These are phyloP conservation scores for Aspergillus fumigatus DNA, from an alignment of 2,329 filamentous ascomycete species.

Conservation along the genomic window DNA sequence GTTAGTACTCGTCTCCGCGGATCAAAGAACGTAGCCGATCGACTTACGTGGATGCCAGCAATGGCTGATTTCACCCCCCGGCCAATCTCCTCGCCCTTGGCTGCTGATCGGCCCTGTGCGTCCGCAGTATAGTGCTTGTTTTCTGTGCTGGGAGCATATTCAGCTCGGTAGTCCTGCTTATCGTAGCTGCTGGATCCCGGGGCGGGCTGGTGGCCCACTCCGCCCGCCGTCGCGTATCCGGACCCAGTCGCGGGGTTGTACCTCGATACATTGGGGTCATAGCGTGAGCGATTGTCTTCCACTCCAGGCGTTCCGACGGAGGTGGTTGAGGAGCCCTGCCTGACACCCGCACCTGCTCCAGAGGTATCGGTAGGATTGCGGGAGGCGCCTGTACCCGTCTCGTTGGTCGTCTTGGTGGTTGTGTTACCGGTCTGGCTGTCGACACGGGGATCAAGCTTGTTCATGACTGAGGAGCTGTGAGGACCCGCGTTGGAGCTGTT, in stretches of 20 bases:
- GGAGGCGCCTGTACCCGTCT: slow-evolving; percentile 6
- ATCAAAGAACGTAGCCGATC: background rate
- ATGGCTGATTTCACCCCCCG: slow-evolving; percentile 22
- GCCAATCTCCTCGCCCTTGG: slow-evolving; percentile 19
- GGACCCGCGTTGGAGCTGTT: slow-evolving; percentile 11
- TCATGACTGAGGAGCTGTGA: slow-evolving; percentile 18
- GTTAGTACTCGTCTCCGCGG: background rate
- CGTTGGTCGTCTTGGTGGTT: slow-evolving; percentile 15
- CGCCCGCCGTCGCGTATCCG: slow-evolving; percentile 14
- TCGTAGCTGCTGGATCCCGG: slow-evolving; percentile 15
- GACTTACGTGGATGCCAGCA: slow-evolving; percentile 35
- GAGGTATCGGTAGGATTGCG: slow-evolving; percentile 5
- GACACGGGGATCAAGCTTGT: slow-evolving; percentile 26
- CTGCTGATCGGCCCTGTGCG: slow-evolving; percentile 4
- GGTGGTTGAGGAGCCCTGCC: slow-evolving; percentile 26
- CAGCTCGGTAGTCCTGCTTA: slow-evolving; percentile 11
- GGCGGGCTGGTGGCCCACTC: slow-evolving; percentile 7
- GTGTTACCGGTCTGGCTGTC: slow-evolving; percentile 21
- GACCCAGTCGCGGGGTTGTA: slow-evolving; percentile 26
- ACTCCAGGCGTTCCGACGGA: slow-evolving; percentile 20
- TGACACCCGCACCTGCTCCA: slow-evolving; percentile 4
- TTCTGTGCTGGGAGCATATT: slow-evolving; percentile 15
- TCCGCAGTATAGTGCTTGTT: slow-evolving; percentile 10
- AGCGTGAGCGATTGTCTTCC: slow-evolving; percentile 13
- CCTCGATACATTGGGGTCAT: slow-evolving; percentile 15